phyloP scores from a whole-genome alignment of 257 asterid genomes.

The Solanum pimpinellifolium region DNA sequence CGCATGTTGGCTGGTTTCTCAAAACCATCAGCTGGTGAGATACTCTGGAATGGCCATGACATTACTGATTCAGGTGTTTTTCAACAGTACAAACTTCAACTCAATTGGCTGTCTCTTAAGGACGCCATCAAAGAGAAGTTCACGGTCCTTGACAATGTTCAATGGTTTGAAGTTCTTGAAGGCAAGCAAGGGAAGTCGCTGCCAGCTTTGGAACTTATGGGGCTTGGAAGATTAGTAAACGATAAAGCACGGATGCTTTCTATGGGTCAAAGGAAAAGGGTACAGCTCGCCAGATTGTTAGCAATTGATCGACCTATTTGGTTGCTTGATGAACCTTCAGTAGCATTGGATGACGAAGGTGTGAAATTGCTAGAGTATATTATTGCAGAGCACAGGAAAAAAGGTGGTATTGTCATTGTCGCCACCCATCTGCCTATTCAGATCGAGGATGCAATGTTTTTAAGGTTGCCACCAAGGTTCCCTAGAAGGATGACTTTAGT shows the following conservation, averaged over 20 bases:
- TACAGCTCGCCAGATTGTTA: conserved; percentile 70
- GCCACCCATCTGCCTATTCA: conserved; percentile 53
- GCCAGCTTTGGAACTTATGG: conserved; percentile 76
- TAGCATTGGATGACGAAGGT: conserved; percentile 76
- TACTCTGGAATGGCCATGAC: conserved; percentile 84
- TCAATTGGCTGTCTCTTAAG: conserved; percentile 74
- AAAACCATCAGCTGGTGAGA: conserved; percentile 74
- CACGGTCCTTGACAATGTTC: conserved; percentile 70
- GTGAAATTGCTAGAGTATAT: conserved; percentile 54
- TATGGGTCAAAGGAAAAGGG: conserved; percentile 72
- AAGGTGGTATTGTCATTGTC: conserved; percentile 62
- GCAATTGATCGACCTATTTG: conserved; percentile 86
- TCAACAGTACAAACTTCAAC: conserved; percentile 84
- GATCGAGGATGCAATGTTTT: conserved; percentile 50
- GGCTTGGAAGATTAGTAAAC: conserved; percentile 58
- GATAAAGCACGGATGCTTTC: conserved; percentile 81
- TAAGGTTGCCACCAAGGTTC: conserved; percentile 54
- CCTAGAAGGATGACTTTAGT: conserved; percentile 45
- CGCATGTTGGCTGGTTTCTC: conserved; percentile 84
- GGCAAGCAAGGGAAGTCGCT: conserved; percentile 64
- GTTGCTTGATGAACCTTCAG: conserved; percentile 90
- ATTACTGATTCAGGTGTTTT: conserved; percentile 54
- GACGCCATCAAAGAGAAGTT: conserved; percentile 55
- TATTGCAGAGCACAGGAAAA: conserved; percentile 58
- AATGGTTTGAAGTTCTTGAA: conserved; percentile 81